Percentiles rank a stretch among this genome's conserved stretches.
Evolutionary conservation across 345 rosid species (phyloP).

Genomic region (Populus alba): DNA sequence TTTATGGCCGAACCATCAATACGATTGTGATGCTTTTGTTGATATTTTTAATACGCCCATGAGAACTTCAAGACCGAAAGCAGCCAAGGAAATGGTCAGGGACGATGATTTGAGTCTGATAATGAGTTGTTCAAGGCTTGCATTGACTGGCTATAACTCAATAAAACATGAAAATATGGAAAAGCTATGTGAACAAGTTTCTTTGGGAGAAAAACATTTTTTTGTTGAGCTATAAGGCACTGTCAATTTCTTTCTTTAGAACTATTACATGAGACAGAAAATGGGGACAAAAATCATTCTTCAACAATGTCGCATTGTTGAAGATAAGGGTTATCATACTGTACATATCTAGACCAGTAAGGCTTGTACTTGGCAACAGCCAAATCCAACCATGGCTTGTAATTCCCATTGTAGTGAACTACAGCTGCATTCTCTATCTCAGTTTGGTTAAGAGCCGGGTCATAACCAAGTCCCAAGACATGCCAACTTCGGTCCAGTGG

Average conservation of each 20-base stretch:
- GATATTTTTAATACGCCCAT: not conserved
- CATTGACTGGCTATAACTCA: not conserved
- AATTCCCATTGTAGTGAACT: conserved; percentile 92
- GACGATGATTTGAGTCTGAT: not conserved
- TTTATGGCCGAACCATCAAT: not conserved
- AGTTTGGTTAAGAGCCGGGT: conserved; percentile 92
- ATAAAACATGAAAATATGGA: not conserved
- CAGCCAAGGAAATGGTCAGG: not conserved
- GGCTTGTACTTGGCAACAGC: conserved; percentile 79
- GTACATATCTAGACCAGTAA: conserved; percentile 82
- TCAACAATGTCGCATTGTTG: conserved; percentile 58
- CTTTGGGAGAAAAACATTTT: not conserved
- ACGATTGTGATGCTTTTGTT: not conserved
- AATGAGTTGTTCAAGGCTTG: not conserved
- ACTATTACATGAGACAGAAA: not conserved
- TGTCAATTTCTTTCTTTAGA: not conserved
- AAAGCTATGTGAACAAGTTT: not conserved
- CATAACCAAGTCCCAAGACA: conserved; percentile 92
- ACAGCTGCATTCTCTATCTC: conserved; percentile 86
- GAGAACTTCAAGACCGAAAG: not conserved
- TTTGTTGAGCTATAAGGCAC: not conserved
- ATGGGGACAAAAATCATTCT: conserved; percentile 13
- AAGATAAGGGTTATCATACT: conserved; percentile 69
- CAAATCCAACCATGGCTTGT: conserved; percentile 96
- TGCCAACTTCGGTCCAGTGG: conserved; percentile 89